A percentile compares a stretch with the other conserved stretches of the same genome.
Conservation (phyloP, 2,329 filamentous ascomycete species). For the Aureobasidium melanogenum region DNA sequence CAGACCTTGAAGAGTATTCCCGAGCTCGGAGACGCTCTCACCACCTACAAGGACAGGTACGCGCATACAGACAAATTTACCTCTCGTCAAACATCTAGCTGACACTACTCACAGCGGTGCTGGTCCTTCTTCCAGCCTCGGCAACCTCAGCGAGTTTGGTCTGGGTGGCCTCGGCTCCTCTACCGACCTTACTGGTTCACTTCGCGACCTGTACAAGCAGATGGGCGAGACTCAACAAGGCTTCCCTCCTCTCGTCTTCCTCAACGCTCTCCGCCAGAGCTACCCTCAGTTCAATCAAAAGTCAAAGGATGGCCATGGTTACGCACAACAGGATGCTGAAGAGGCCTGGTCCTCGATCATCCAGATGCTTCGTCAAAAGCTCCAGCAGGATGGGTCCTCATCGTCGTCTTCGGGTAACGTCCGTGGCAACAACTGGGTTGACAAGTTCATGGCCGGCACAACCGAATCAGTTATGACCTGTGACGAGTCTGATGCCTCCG, state of each 20-base stretch:
- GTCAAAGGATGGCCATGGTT: conserved; percentile 71
- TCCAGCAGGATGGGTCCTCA: conserved; percentile 48
- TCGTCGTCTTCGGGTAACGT: conserved; percentile 48
- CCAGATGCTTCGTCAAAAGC: conserved; percentile 67
- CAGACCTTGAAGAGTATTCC: conserved; percentile 83
- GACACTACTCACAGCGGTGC: neutral
- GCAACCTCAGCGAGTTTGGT: conserved; percentile 43
- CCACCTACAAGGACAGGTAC: conserved; percentile 44
- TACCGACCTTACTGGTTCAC: conserved; percentile 64
- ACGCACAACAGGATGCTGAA: conserved; percentile 96
- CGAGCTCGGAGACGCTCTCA: conserved; percentile 74
- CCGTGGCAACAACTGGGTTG: conserved; percentile 43
- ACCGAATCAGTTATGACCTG: conserved; percentile 74
- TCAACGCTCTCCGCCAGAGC: conserved; percentile 65
- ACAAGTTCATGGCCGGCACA: conserved; percentile 80
- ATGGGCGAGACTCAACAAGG: conserved; percentile 85
- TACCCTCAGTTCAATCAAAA: conserved; percentile 93
- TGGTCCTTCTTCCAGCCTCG: conserved; percentile 22
- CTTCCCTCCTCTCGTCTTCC: conserved; percentile 74
- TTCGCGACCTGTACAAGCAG: conserved; percentile 76
- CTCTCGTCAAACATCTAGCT: neutral
- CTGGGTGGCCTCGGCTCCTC: conserved; percentile 51
- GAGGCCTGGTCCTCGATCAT: conserved; percentile 97
- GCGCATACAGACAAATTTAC: neutral
- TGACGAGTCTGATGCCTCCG: conserved; percentile 70